Base-by-base conservation (phyloP, 148 eudicot species). In the Pouteria glomerata region DNA sequence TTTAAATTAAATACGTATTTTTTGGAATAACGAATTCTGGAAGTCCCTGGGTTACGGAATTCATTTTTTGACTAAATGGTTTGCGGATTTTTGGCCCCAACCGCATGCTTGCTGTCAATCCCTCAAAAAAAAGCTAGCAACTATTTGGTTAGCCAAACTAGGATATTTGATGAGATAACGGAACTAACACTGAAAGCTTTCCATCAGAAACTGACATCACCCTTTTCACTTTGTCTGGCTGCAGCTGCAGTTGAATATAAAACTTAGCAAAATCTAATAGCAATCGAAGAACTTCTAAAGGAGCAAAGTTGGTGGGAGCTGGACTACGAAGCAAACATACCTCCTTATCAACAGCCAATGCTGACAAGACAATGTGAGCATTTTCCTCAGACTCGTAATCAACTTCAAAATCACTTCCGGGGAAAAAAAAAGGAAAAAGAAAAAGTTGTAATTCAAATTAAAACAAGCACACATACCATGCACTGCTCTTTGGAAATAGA, bases 211-310 rank as follows among this genome's bases (percentile, higher is more conserved):
- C 79, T 6, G 81, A 74, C 93, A 91, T 87, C 68, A 79, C 79
- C 86, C 98, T 83, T 83, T 88, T 94, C 67, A 89, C 97, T 75
- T 91, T 94, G 76, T 91, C 96, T 11, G 96, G 97, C 74, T 91
- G 97, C 81, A 94, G 74, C 97, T 91, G 89, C 68, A 85, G 66
- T 67, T 27, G 31, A 42, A 64, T 23, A 64, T 6, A 42, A 42
- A 27, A 64, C 5, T 64, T 26, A 64, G 35, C 39, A 27, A 3
- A 12, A 5, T 42, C 65, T 27, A n/a, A n/a, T n/a, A n/a, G n/a
- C n/a, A 58, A 41, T 14, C 4, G 23, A 29, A 44, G 37, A 58
- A 30, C 16, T 57, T 19, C 30, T 53, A 53, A 16, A 5, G 57
- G 66, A 44, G 51, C 19, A 51, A n/a, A 42, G 64, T 26, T 58